These are phyloP conservation scores for Verbena officinalis DNA, from an alignment of 257 asterid genomes.

Conservation along the genomic window DNA sequence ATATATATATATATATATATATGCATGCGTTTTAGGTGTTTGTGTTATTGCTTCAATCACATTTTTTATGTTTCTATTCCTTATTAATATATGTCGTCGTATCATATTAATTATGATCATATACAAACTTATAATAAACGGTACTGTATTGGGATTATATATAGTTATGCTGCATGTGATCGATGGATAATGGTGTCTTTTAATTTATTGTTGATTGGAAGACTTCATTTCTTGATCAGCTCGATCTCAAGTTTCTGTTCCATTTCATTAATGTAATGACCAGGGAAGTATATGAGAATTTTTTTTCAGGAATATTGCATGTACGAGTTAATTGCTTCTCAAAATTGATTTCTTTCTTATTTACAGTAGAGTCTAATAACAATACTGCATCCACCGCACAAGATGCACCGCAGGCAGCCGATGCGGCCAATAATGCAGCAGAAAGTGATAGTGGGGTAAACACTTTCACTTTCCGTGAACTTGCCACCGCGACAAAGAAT, in stretches of 20 bases:
- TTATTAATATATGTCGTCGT: too few relatives aligned
- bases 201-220: not conserved
- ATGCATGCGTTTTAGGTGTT: not conserved
- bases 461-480: slow-evolving; percentile 88
- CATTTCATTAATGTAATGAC: not conserved
- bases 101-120: too few relatives aligned
- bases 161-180: not conserved
- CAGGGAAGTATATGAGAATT: not conserved
- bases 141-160: not conserved
- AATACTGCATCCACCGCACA: not conserved
- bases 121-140: not conserved
- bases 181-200: too few relatives aligned
- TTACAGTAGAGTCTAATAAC: slow-evolving; percentile 20
- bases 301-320: not conserved
- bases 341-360: slow-evolving; percentile 2
- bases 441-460: slow-evolving; percentile 43
- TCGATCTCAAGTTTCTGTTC: not conserved
- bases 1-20: too few relatives aligned
- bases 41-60: not conserved
- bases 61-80: too few relatives aligned
- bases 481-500: slow-evolving; percentile 89
- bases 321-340: not conserved
- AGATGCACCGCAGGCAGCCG: slow-evolving; percentile 24
- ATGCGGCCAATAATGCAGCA: slow-evolving; percentile 23
- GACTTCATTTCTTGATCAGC: not conserved